A percentile compares a stretch with the other conserved stretches of the same genome.
These are phyloP conservation scores for Pichia gijzeniarum DNA, from an alignment of 805 yeast species.

Conservation along the genomic window DNA sequence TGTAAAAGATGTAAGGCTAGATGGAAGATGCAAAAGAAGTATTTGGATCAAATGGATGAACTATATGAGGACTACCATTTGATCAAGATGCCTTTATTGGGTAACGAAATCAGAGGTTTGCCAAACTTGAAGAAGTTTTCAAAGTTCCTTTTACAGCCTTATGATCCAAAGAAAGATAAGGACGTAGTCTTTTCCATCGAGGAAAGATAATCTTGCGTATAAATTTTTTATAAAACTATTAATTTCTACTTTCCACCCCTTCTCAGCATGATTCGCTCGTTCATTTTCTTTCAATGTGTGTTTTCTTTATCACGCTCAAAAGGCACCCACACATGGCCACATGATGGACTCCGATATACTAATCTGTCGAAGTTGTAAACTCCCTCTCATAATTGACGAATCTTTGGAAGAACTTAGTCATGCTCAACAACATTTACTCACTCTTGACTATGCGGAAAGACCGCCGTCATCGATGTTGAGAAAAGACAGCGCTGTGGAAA, in stretches of 20 bases:
- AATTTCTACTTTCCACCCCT: no score
- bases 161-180: conserved; percentile 59
- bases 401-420: conserved; percentile 45
- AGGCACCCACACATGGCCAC: no score
- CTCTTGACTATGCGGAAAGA: conserved; percentile 27
- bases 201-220: conserved; percentile 29
- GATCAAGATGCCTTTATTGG: conserved; percentile 91
- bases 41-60: conserved; percentile 91
- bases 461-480: conserved; percentile 10
- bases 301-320: no score
- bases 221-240: no score
- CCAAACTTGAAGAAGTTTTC: conserved; percentile 81
- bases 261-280: no score
- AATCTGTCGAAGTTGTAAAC: conserved; percentile 57
- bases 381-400: conserved; percentile 50
- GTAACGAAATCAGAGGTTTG: conserved; percentile 91
- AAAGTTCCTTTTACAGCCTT: conserved; percentile 69
- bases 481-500: neutral
- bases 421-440: conserved; percentile 50
- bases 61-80: conserved; percentile 95
- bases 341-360: neutral
- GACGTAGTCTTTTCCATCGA: conserved; percentile 48
- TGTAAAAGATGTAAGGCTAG: conserved; percentile 91
- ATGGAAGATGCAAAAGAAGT: conserved; percentile 93
- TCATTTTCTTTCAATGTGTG: no score